Percentiles rank a stretch among this genome's conserved stretches.
Evolutionary conservation across 2,329 filamentous ascomycete species (phyloP).

Genomic region (Neonectria ditissima): DNA sequence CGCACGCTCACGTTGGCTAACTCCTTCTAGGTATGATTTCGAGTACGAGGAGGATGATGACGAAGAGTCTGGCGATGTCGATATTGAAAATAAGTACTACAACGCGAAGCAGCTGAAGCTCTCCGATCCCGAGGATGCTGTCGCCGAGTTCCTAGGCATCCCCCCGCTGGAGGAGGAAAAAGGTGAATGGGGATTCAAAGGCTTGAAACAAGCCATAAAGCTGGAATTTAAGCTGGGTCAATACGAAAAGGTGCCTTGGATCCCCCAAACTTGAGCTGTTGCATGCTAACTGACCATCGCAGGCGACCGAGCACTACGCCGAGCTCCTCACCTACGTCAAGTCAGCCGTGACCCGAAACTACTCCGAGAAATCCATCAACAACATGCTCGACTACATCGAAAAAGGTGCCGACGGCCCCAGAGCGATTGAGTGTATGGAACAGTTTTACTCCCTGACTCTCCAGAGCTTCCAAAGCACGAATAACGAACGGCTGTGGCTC

Average conservation of each 20-base stretch:
- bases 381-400: conserved; percentile 99
- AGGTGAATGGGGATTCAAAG: conserved; percentile 99
- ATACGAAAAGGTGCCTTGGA: conserved; percentile 78
- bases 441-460: conserved; percentile 95
- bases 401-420: conserved; percentile 80
- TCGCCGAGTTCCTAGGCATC: conserved; percentile 92
- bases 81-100: conserved; percentile 99
- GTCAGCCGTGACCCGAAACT: conserved; percentile 95
- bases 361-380: conserved; percentile 99
- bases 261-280: background rate
- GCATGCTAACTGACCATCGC: conserved; percentile 62
- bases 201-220: conserved; percentile 97
- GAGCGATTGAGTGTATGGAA: conserved; percentile 85
- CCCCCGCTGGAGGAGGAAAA: conserved; percentile 88
- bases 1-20: conserved; percentile 34
- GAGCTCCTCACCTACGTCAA: conserved; percentile 98
- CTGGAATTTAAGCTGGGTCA: conserved; percentile 92
- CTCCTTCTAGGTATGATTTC: conserved; percentile 79
- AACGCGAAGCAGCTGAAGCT: conserved; percentile 97
- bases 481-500: conserved; percentile 96
- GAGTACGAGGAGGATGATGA: conserved; percentile 96
- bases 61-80: conserved; percentile 87
- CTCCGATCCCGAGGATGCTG: conserved; percentile 86
- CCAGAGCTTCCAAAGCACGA: conserved; percentile 94
- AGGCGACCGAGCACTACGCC: conserved; percentile 93